Base-by-base conservation (phyloP, 139 green algal species). In the Chlorella sp. region DNA sequence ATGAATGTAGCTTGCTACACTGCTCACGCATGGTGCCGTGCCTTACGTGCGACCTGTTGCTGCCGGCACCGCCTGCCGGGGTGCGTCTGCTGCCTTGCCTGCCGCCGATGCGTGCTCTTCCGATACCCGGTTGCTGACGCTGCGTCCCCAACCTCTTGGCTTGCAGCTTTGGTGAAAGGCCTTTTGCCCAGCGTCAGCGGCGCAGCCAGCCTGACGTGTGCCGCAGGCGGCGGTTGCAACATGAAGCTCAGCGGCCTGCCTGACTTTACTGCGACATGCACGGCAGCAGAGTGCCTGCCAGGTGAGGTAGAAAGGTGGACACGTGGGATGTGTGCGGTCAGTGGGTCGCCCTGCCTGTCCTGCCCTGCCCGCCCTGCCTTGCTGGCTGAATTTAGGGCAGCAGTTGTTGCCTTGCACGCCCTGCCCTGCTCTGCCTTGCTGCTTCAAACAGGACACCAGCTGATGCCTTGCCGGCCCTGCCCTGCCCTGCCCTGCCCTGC, bases 241-340 rank as follows among this genome's bases (percentile, higher is more conserved):
- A 21, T 93, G 61, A 73, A 80, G 42, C 57, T 93, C 3, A 53
- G 60, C 30, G 66, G 60, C 0, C 86, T 90, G 83, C 81, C 77
- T 30, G 26, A 85, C 42, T 86, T 93, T 78, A 40, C 83, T 30
- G 88, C 88, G 15, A 75, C 81, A 1, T 93, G 91, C 77, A 21
- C 53, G 11, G 53, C 85, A 7, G 85, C 73, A 26, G 71, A 89
- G 85, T 89, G 85, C 73, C 53, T 89, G n/a, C 7, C 84, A 0
- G 68, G 57, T 75, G 57, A 48, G 82, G 19, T 36, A 21, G 81
- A 30, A 32, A 4, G 48, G 22, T 39, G 60, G 60, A 26, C 60
- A 18, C 18, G 60, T 68, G n/a, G n/a, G n/a, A n/a, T n/a, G n/a
- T n/a, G n/a, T n/a, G n/a, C n/a, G n/a, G n/a, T n/a, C n/a, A n/a